These are phyloP conservation scores for Nicotiana sylvestris DNA, from an alignment of 257 asterid genomes.

Conservation along the genomic window DNA sequence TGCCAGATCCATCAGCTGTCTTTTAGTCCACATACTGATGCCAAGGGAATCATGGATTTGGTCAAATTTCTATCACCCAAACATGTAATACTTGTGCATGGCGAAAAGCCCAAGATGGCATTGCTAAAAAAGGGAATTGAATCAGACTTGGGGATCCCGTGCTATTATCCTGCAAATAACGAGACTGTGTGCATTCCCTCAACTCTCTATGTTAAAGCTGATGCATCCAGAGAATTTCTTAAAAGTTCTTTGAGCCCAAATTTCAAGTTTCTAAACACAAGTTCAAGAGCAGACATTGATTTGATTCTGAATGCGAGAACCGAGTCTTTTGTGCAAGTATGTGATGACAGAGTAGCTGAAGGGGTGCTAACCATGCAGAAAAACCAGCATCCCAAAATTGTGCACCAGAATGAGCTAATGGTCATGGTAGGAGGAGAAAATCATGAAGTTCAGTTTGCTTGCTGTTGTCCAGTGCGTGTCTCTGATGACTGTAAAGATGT, in stretches of 20 bases:
- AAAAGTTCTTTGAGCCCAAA: constrained; percentile 56
- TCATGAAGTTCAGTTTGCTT: constrained; percentile 43
- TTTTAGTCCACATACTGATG: constrained; percentile 92
- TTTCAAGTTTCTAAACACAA: constrained; percentile 48
- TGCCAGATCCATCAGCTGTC: constrained; percentile 43
- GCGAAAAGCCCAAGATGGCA: constrained; percentile 81
- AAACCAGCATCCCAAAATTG: constrained; percentile 34
- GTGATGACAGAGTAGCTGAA: constrained; percentile 64
- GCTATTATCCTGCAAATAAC: constrained; percentile 66
- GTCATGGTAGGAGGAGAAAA: constrained; percentile 28
- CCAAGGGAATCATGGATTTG: constrained; percentile 93
- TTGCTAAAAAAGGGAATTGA: constrained; percentile 45
- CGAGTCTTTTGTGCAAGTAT: constrained; percentile 36
- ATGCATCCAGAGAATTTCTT: constrained; percentile 55
- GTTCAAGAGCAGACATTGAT: constrained; percentile 17
- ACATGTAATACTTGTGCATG: constrained; percentile 79
- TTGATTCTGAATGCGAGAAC: constrained; percentile 17
- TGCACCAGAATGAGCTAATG: constrained; percentile 43
- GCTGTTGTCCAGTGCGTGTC: constrained; percentile 38
- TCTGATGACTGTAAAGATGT: constrained; percentile 12
- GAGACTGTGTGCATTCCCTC: constrained; percentile 55
- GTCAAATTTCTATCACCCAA: constrained; percentile 79
- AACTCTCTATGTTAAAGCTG: constrained; percentile 46
- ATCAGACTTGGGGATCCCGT: constrained; percentile 52
- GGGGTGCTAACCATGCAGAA: constrained; percentile 41